phyloP scores from a whole-genome alignment of 2,329 filamentous ascomycete species.

The Colletotrichum caudatum region DNA sequence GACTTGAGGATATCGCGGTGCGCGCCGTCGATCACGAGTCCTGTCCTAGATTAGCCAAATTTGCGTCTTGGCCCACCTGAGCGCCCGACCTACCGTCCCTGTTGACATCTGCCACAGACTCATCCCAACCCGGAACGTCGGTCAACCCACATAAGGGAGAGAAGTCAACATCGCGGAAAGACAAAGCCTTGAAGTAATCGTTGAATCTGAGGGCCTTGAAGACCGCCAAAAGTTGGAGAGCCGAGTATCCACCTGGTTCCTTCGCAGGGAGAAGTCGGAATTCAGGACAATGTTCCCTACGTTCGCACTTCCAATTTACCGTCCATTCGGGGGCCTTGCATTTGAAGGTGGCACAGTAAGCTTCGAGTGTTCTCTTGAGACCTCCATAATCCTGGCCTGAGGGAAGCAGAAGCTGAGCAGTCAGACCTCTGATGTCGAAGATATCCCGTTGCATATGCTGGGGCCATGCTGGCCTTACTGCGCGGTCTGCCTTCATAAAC shows the following conservation, averaged over 20 bases:
- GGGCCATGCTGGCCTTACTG: constrained; percentile 70
- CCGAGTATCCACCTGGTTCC: constrained; percentile 56
- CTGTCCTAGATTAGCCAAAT: constrained; percentile 20
- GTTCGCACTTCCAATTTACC: constrained; percentile 59
- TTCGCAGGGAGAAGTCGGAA: constrained; percentile 63
- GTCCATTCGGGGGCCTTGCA: constrained; percentile 65
- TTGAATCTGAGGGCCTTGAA: constrained; percentile 69
- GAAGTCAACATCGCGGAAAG: constrained; percentile 65
- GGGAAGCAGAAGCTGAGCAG: constrained; percentile 65
- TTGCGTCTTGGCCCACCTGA: neutral
- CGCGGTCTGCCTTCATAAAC: constrained; percentile 66
- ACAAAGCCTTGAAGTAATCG: constrained; percentile 70
- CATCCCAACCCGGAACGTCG: constrained; percentile 59
- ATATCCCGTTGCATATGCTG: constrained; percentile 65
- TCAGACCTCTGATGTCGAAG: constrained; percentile 65
- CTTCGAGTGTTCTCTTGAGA: constrained; percentile 65
- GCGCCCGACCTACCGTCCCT: constrained; percentile 58
- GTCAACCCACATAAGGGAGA: constrained; percentile 54
- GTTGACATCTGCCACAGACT: constrained; percentile 64
- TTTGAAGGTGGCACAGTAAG: constrained; percentile 65
- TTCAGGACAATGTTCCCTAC: constrained; percentile 62
- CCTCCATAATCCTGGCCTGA: constrained; percentile 68
- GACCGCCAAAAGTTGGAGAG: constrained; percentile 67
- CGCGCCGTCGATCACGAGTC: constrained; percentile 37
- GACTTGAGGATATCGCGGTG: constrained; percentile 47